phyloP scores from a whole-genome alignment of 306 rosid species.

The Mucuna pruriens region DNA sequence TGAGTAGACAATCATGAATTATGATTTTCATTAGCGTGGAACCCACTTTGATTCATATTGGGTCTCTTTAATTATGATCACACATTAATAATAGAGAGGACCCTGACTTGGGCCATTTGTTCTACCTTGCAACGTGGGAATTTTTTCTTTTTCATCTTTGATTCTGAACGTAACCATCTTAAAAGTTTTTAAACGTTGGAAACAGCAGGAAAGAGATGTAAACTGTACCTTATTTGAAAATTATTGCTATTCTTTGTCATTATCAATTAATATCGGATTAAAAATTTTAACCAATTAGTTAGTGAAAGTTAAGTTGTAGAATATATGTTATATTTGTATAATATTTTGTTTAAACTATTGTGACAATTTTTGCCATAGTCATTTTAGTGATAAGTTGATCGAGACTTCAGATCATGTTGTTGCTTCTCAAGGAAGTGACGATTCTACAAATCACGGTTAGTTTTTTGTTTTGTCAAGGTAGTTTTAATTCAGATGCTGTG shows the following conservation, averaged over 20 bases:
- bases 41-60: slow-evolving; percentile 33
- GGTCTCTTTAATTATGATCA: slow-evolving; percentile 30
- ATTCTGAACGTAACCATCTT: not conserved
- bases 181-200: slow-evolving; percentile 4
- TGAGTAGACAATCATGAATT: slow-evolving; percentile 38
- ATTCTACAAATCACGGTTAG: not conserved
- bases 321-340: not conserved
- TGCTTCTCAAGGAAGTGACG: not conserved
- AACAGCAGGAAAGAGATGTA: not conserved
- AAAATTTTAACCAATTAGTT: not conserved
- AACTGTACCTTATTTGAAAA: not conserved
- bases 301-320: not conserved
- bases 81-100: slow-evolving; percentile 4
- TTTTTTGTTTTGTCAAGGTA: not conserved
- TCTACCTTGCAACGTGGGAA: not conserved
- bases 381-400: not conserved
- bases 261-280: not conserved
- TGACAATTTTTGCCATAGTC: not conserved
- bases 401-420: not conserved
- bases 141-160: not conserved
- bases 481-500: no score
- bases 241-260: slow-evolving; percentile 14
- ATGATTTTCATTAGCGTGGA: slow-evolving; percentile 35
- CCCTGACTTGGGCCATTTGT: slow-evolving; percentile 6
- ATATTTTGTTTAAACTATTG: not conserved